These are phyloP conservation scores for Chalciporus chontae DNA, from an alignment of 768 basidiomycete genomes.

Conservation along the genomic window DNA sequence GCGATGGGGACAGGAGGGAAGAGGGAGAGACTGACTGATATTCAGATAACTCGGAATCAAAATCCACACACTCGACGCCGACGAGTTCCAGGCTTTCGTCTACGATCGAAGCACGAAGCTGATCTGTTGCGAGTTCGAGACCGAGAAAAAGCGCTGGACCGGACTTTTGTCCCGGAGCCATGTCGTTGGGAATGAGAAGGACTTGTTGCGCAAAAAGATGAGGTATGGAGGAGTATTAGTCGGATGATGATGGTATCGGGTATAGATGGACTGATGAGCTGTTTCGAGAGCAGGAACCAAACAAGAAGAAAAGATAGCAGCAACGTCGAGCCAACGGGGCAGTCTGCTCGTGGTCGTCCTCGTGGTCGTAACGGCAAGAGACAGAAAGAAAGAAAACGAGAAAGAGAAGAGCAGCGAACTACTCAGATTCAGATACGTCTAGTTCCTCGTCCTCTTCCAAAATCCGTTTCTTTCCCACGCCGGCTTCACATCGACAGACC, in stretches of 20 bases:
- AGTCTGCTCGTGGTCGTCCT: slow-evolving; percentile 17
- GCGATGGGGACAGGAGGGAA: background rate
- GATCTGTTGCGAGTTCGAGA: slow-evolving; percentile 81
- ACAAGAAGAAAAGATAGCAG: slow-evolving; percentile 2
- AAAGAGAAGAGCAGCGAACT: slow-evolving; percentile 7
- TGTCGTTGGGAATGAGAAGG: slow-evolving; percentile 13
- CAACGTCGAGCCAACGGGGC: slow-evolving; percentile 1
- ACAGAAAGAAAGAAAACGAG: slow-evolving; percentile 10
- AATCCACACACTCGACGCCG: slow-evolving; percentile 79
- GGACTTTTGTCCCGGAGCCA: slow-evolving; percentile 37
- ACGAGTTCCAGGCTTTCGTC: slow-evolving; percentile 81
- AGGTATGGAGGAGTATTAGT: slow-evolving; percentile 12
- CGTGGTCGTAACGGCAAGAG: slow-evolving; percentile 26
- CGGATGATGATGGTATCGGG: slow-evolving; percentile 28
- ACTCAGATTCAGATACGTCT: too few species aligned
- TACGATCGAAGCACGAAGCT: slow-evolving; percentile 77
- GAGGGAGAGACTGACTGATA: slow-evolving; percentile 57
- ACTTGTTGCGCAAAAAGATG: background rate
- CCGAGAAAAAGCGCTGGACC: slow-evolving; percentile 71
- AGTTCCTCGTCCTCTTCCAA: slow-evolving; percentile 15
- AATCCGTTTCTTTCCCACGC: slow-evolving; percentile 30
- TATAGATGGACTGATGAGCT: slow-evolving; percentile 18
- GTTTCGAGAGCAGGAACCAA: slow-evolving; percentile 9
- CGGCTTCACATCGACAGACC: too few species aligned
- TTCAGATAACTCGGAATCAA: slow-evolving; percentile 75